Evolutionary conservation across 257 asterid genomes (phyloP).

Genomic region (Lycium ferocissimum): DNA sequence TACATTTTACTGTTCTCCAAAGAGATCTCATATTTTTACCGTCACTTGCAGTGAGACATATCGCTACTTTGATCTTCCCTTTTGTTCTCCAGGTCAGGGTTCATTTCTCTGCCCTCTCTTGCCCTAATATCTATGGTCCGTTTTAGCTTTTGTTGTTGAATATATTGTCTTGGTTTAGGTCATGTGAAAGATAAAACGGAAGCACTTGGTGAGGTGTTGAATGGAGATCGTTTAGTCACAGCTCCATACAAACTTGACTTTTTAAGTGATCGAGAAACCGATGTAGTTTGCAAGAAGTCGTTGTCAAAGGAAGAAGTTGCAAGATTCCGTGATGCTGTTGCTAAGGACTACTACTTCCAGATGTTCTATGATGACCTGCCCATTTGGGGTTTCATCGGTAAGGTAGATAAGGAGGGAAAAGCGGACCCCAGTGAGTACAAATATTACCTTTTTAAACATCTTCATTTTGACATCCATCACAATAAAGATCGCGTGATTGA

Average conservation of each 20-base stretch:
- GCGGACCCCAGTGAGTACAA: conserved; percentile 35
- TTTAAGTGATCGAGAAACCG: conserved; percentile 28
- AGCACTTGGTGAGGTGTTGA: conserved; percentile 39
- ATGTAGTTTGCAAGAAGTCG: conserved; percentile 29
- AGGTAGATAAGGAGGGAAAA: conserved; percentile 33
- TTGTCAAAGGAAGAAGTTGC: conserved; percentile 35
- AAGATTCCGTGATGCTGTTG: conserved; percentile 37
- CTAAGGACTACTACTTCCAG: conserved; percentile 35
- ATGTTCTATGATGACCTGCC: conserved; percentile 37
- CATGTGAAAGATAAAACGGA: conserved; percentile 33
- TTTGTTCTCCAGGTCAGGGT: conserved; percentile 55
- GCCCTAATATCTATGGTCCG: neutral
- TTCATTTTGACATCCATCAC: conserved; percentile 33
- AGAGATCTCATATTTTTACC: neutral
- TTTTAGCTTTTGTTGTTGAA: conserved; percentile 10
- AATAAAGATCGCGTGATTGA: conserved; percentile 37
- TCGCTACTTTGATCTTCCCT: conserved; percentile 61
- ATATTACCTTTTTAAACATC: conserved; percentile 37
- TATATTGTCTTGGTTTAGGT: conserved; percentile 3
- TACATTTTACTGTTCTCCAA: conserved; percentile 4
- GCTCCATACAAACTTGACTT: conserved; percentile 38
- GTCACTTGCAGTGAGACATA: conserved; percentile 55
- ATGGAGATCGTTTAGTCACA: conserved; percentile 38
- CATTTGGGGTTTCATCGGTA: conserved; percentile 38
- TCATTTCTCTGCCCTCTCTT: conserved; percentile 19